phyloP scores from a whole-genome alignment of 805 yeast species.

The Nakazawaea molendinolei region DNA sequence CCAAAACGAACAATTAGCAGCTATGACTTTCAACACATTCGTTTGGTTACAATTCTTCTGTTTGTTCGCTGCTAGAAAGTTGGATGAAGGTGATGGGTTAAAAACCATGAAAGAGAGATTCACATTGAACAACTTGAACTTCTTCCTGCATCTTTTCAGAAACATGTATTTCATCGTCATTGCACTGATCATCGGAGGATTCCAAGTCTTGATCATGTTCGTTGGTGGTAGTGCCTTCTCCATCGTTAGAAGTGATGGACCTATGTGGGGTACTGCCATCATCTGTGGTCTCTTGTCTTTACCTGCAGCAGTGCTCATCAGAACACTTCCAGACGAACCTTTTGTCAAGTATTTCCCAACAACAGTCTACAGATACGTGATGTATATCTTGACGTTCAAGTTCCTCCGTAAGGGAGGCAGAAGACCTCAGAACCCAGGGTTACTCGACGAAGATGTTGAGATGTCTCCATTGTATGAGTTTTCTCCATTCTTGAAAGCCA shows the following conservation, averaged over 20 bases:
- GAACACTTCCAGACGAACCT: slow-evolving; percentile 82
- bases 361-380: slow-evolving; percentile 31
- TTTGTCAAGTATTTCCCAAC: slow-evolving; percentile 61
- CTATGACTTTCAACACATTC: slow-evolving; percentile 91
- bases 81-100: slow-evolving; percentile 80
- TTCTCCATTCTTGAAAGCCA: slow-evolving; percentile 26
- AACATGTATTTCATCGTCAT: slow-evolving; percentile 79
- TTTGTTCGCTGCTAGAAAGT: slow-evolving; percentile 80
- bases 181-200: slow-evolving; percentile 67
- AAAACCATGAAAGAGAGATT: slow-evolving; percentile 50
- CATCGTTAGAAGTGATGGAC: slow-evolving; percentile 69
- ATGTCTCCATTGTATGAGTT: slow-evolving; percentile 18
- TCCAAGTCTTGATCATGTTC: slow-evolving; percentile 87
- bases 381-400: slow-evolving; percentile 16
- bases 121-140: slow-evolving; percentile 62
- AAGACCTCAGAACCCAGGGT: neutral
- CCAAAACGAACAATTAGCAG: slow-evolving; percentile 55
- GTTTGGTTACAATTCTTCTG: slow-evolving; percentile 98
- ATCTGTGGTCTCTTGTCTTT: slow-evolving; percentile 74
- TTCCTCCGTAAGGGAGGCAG: slow-evolving; percentile 13
- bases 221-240: slow-evolving; percentile 97
- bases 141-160: slow-evolving; percentile 73
- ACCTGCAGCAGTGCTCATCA: slow-evolving; percentile 70
- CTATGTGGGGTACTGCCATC: slow-evolving; percentile 87
- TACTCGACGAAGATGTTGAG: slow-evolving; percentile 6